Base-by-base conservation (phyloP, 352 stramenopile species). In the Phytophthora meadii region DNA sequence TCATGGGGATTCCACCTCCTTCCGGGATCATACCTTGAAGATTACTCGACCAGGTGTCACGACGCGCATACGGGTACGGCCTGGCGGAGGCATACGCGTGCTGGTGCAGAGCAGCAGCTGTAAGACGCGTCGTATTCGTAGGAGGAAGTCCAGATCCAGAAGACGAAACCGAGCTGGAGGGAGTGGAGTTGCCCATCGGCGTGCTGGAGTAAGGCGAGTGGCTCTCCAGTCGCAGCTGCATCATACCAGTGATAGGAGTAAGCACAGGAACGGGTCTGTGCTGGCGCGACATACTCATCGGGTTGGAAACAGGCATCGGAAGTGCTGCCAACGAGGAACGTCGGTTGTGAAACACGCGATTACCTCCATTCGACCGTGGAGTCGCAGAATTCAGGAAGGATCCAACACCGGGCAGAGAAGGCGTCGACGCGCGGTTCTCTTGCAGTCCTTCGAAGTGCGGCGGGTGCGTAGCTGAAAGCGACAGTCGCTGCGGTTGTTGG, bases 161-260 rank as follows among this genome's bases (percentile, higher is more conserved):
- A 10, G 66, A 67, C 2, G 62, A 69, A 22, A 49, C 54, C 4
- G 72, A 67, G 15, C 59, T 52, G 15, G 72, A 55, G 3, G 65
- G 72, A 10, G 66, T 54, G 3, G 68, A 70, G 25, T 50, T 69
- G 15, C 49, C 36, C 14, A 72, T 68, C 4, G 63, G 44, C n/a
- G 67, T 61, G 5, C 45, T 64, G 11, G 68, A 19, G 48, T 58
- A 70, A 11, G 69, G 65, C 40, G 71, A 76, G 11, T 71, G 79
- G 19, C 54, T 88, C 51, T 84, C 77, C 19, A 92, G 70, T 19
- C 77, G 76, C 28, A 92, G 70, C 54, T 89, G 77, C 81, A 90
- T 92, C 81, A 92, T 90, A 40, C 82, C 81, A 12, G 79, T 78
- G 45, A 92, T 88, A 4, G 83, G 83, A 7, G 83, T 92, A 24